Conservation (phyloP, 2,329 filamentous ascomycete genomes). For the Xylogone sp. region DNA sequence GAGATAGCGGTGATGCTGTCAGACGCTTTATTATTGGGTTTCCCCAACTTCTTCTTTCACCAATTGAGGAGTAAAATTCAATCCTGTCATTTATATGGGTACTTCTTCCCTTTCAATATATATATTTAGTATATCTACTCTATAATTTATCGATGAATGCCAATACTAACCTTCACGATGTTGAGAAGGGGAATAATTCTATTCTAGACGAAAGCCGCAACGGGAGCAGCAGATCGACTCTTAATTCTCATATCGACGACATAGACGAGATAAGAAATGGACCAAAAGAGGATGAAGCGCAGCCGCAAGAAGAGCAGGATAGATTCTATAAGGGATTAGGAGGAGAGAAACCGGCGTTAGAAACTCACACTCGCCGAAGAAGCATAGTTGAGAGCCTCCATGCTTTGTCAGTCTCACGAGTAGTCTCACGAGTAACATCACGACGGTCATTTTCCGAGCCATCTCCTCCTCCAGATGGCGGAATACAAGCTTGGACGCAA, state of each 20-base stretch:
- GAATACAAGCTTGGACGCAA: constrained; percentile 49
- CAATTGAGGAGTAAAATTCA: neutral
- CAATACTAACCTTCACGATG: neutral
- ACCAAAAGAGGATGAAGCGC: neutral
- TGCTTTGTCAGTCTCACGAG: neutral
- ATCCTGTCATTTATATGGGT: neutral
- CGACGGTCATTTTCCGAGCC: neutral
- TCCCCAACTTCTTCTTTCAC: neutral
- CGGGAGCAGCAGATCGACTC: neutral
- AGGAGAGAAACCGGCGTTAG: neutral
- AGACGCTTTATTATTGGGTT: neutral
- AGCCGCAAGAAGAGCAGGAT: neutral
- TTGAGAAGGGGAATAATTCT: neutral
- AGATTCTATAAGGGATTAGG: neutral
- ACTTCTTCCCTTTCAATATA: neutral
- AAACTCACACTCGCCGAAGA: neutral
- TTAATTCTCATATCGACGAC: neutral
- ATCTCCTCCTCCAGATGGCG: constrained; percentile 39
- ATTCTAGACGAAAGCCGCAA: neutral
- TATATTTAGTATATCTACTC: neutral
- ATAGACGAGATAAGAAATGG: neutral
- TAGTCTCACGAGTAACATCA: neutral
- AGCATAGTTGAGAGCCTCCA: neutral
- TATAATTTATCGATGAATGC: neutral
- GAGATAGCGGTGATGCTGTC: neutral